phyloP scores from a whole-genome alignment of 1,284 basidiomycete species.

The Sporisorium graminicola region DNA sequence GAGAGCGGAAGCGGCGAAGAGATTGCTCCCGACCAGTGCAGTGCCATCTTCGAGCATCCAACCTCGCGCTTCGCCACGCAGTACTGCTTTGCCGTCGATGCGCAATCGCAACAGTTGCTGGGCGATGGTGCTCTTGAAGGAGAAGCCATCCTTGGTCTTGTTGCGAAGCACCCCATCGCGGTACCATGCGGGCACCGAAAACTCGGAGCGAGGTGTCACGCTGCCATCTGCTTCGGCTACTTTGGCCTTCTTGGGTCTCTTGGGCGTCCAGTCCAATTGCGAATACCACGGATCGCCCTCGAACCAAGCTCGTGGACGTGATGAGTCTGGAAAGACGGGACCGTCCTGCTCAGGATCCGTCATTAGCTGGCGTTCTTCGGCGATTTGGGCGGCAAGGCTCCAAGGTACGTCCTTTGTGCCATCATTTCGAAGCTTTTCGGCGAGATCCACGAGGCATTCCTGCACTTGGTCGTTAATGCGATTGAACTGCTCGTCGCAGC shows the following conservation, averaged over 20 bases:
- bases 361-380: slow-evolving; percentile 32
- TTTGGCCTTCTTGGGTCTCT: slow-evolving; percentile 76
- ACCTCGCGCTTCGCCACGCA: slow-evolving; percentile 21
- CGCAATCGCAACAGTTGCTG: slow-evolving; percentile 53
- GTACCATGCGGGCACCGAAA: slow-evolving; percentile 57
- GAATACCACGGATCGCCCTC: slow-evolving; percentile 85
- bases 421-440: slow-evolving; percentile 72
- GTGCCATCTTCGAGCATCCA: slow-evolving; percentile 44
- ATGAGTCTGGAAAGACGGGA: slow-evolving; percentile 41
- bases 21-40: slow-evolving; percentile 39
- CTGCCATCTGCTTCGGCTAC: slow-evolving; percentile 7
- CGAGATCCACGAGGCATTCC: slow-evolving; percentile 78
- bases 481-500: slow-evolving; percentile 83
- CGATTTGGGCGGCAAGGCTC: slow-evolving; percentile 64
- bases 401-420: slow-evolving; percentile 53
- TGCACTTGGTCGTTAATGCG: slow-evolving; percentile 83
- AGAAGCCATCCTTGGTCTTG: slow-evolving; percentile 42
- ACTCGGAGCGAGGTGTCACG: slow-evolving; percentile 16
- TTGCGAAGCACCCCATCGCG: slow-evolving; percentile 50
- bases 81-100: slow-evolving; percentile 45
- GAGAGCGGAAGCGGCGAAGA: slow-evolving; percentile 37
- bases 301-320: slow-evolving; percentile 72
- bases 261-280: slow-evolving; percentile 96
- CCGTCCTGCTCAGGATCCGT: slow-evolving; percentile 21
- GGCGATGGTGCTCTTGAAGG: slow-evolving; percentile 30